Percentiles rank a stretch among this genome's conserved stretches.
phyloP scores from a whole-genome alignment of 2,329 filamentous ascomycete species.

The Coniochaeta hoffmannii region DNA sequence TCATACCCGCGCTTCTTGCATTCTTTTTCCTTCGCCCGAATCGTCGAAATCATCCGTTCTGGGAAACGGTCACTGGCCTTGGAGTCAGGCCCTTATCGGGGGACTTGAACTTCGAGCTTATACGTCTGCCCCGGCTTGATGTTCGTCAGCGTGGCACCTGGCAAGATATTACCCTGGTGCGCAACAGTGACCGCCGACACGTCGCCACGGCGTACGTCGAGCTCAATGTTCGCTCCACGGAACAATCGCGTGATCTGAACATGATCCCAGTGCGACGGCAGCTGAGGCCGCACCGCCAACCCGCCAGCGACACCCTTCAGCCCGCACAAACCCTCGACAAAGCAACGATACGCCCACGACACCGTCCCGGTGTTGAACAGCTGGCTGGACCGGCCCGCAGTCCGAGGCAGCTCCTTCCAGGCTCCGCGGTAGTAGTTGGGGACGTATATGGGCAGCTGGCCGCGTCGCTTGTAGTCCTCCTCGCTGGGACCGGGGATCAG shows the following conservation, averaged over 20 bases:
- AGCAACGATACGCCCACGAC: conserved; percentile 47
- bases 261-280: conserved; percentile 40
- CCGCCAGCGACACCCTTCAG: conserved; percentile 41
- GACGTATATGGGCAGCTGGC: conserved; percentile 49
- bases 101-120: conserved; percentile 27
- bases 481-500: conserved; percentile 46
- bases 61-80: too few relatives aligned
- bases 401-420: conserved; percentile 38
- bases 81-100: not conserved
- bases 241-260: conserved; percentile 41
- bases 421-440: conserved; percentile 52
- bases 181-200: conserved; percentile 29
- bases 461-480: conserved; percentile 42
- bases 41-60: too few relatives aligned
- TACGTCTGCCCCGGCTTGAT: conserved; percentile 37
- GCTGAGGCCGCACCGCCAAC: conserved; percentile 37
- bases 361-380: conserved; percentile 53
- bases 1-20: too few relatives aligned
- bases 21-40: too few relatives aligned
- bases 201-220: conserved; percentile 33
- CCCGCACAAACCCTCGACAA: conserved; percentile 48
- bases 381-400: conserved; percentile 47
- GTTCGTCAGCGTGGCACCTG: conserved; percentile 29
- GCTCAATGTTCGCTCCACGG: conserved; percentile 40
- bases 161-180: conserved; percentile 28